Conservation (phyloP, 2,329 filamentous ascomycete species). For the Aspergillus nomiae region DNA sequence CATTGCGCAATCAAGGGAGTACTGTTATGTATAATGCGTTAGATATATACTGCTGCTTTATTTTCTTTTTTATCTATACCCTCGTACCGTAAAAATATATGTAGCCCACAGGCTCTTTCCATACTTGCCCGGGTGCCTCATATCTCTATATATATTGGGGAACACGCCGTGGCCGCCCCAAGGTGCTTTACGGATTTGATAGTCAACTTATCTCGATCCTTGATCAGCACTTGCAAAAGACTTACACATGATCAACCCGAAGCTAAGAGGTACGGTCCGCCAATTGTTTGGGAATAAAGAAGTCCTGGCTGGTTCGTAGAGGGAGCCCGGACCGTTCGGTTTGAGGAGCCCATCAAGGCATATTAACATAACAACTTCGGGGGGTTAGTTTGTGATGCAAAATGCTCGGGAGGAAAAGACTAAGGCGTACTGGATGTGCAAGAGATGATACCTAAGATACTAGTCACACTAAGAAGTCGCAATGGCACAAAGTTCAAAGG, state of each 20-base stretch:
- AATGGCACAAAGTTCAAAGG: constrained; percentile 84
- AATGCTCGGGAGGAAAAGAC: background rate
- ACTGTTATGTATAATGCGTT: constrained; percentile 48
- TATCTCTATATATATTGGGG: constrained; percentile 79
- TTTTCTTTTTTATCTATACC: background rate
- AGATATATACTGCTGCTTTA: background rate
- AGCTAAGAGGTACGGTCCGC: constrained; percentile 81
- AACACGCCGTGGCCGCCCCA: constrained; percentile 76
- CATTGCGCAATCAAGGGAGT: constrained; percentile 77
- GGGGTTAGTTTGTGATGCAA: constrained; percentile 29
- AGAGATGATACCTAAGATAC: constrained; percentile 86
- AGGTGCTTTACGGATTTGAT: constrained; percentile 47
- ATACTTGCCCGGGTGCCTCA: constrained; percentile 83
- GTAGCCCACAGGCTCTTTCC: constrained; percentile 72
- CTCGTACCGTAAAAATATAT: constrained; percentile 76
- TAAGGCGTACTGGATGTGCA: constrained; percentile 79
- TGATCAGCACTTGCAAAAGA: background rate
- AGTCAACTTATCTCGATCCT: background rate
- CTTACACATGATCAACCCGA: constrained; percentile 81
- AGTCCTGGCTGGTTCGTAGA: constrained; percentile 76
- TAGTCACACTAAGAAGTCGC: constrained; percentile 82
- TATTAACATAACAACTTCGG: constrained; percentile 76
- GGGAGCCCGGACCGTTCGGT: constrained; percentile 74
- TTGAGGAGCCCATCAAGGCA: constrained; percentile 87
- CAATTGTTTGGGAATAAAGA: constrained; percentile 84